Evolutionary conservation across 2,329 filamentous ascomycete species (phyloP).

Genomic region (Paecilomyces dactylethromorphus): DNA sequence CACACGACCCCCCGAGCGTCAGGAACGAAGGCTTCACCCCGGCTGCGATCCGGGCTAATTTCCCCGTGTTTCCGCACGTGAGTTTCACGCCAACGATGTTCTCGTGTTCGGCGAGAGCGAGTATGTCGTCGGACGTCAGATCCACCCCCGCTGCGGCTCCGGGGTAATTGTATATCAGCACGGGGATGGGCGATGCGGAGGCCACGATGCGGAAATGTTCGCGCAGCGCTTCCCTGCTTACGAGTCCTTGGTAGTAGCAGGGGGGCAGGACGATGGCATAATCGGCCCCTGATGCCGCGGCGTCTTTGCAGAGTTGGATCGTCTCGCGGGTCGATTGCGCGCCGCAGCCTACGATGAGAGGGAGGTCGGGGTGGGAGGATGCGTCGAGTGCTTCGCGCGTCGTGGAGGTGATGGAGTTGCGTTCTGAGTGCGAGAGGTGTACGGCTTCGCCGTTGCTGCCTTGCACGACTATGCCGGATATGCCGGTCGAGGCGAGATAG

Average conservation of each 20-base stretch:
- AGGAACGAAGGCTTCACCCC: conserved; percentile 55
- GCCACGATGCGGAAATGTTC: conserved; percentile 63
- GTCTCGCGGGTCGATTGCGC: conserved; percentile 68
- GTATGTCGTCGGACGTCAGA: conserved; percentile 60
- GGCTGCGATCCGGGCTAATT: conserved; percentile 57
- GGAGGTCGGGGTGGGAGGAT: conserved; percentile 58
- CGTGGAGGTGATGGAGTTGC: conserved; percentile 60
- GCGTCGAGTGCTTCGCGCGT: conserved; percentile 64
- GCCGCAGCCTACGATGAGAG: conserved; percentile 70
- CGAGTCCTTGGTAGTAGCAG: conserved; percentile 65
- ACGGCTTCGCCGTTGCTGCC: conserved; percentile 81
- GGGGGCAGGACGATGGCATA: conserved; percentile 71
- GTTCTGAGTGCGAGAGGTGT: conserved; percentile 65
- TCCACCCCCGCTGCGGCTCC: conserved; percentile 61
- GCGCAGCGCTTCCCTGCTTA: conserved; percentile 53
- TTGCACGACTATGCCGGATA: conserved; percentile 68
- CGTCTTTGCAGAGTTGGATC: conserved; percentile 62
- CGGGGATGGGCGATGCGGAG: conserved; percentile 52
- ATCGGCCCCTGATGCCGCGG: conserved; percentile 63
- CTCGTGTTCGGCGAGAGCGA: conserved; percentile 49
- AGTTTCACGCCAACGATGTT: conserved; percentile 67
- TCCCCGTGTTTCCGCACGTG: conserved; percentile 68
- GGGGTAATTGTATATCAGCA: conserved; percentile 69
- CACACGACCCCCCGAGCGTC: conserved; percentile 81
- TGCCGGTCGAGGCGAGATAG: conserved; percentile 64